These are phyloP conservation scores for Leccinum subtestaceum DNA, from an alignment of 768 basidiomycete genomes.

Conservation along the genomic window DNA sequence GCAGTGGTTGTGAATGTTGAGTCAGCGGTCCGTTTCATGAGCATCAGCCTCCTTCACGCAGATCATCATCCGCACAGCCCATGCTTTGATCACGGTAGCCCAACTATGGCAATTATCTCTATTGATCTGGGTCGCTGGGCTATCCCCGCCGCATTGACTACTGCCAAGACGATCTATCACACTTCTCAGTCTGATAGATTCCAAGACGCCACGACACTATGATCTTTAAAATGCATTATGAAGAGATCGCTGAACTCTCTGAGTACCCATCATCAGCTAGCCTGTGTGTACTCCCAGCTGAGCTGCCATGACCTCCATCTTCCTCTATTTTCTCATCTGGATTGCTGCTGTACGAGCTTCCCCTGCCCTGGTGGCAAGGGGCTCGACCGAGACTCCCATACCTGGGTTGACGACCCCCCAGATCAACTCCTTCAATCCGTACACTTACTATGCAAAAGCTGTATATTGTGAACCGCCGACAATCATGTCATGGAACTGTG, in stretches of 20 bases:
- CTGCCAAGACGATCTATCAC: neutral
- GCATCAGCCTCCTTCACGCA: neutral
- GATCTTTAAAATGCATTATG: neutral
- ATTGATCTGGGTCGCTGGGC: neutral
- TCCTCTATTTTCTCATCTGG: constrained; percentile 9
- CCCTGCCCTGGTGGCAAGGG: constrained; percentile 29
- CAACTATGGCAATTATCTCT: neutral
- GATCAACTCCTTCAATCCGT: constrained; percentile 43
- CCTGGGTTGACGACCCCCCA: constrained; percentile 37
- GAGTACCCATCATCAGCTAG: neutral
- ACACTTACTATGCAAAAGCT: constrained; percentile 47
- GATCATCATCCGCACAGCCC: neutral
- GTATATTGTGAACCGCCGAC: constrained; percentile 43
- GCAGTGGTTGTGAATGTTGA: too few relatives aligned
- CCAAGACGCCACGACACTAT: neutral
- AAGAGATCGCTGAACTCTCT: neutral
- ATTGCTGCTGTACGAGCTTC: constrained; percentile 5
- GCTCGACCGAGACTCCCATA: constrained; percentile 21
- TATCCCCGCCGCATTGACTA: neutral
- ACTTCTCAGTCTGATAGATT: neutral
- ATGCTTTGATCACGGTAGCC: neutral
- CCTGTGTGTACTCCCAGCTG: neutral
- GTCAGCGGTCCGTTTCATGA: too few relatives aligned
- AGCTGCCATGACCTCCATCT: constrained; percentile 5
- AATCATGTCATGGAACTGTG: constrained; percentile 50